These are phyloP conservation scores for Aspergillus pseudotamarii DNA, from an alignment of 2,329 filamentous ascomycete genomes.

Conservation along the genomic window DNA sequence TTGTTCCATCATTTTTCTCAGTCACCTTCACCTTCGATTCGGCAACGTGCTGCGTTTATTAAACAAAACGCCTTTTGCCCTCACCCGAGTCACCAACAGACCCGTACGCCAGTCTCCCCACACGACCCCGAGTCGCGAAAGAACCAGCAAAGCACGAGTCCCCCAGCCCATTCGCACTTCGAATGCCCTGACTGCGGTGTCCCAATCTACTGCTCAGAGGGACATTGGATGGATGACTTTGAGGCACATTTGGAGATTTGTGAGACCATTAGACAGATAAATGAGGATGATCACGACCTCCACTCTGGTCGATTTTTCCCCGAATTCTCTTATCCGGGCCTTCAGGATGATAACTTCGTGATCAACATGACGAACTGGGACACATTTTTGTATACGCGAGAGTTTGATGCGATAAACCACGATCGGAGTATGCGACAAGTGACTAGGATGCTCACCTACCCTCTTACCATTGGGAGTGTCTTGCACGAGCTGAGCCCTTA, in stretches of 20 bases:
- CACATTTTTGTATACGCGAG: conserved; percentile 88
- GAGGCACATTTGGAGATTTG: conserved; percentile 91
- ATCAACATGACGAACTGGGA: conserved; percentile 99
- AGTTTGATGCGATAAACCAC: conserved; percentile 88
- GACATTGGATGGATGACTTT: conserved; percentile 95
- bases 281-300: conserved; percentile 96
- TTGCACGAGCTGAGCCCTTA: conserved; percentile 95
- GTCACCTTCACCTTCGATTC: conserved; percentile 86
- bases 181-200: conserved; percentile 97
- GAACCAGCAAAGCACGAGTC: conserved; percentile 44
- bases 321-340: conserved; percentile 88
- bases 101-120: conserved; percentile 66
- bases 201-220: conserved; percentile 89
- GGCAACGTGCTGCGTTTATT: conserved; percentile 85
- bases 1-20: conserved; percentile 91
- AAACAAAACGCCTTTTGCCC: conserved; percentile 92
- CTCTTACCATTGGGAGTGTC: conserved; percentile 85
- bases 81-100: conserved; percentile 82
- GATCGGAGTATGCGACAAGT: conserved; percentile 91
- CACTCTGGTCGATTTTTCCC: conserved; percentile 87
- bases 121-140: conserved; percentile 66
- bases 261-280: conserved; percentile 87
- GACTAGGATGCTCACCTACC: conserved; percentile 90
- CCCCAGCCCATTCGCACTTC: conserved; percentile 83
- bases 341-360: conserved; percentile 87